Conservation (phyloP, 164 flowering plant genomes). For the Nymphaea colorata region DNA sequence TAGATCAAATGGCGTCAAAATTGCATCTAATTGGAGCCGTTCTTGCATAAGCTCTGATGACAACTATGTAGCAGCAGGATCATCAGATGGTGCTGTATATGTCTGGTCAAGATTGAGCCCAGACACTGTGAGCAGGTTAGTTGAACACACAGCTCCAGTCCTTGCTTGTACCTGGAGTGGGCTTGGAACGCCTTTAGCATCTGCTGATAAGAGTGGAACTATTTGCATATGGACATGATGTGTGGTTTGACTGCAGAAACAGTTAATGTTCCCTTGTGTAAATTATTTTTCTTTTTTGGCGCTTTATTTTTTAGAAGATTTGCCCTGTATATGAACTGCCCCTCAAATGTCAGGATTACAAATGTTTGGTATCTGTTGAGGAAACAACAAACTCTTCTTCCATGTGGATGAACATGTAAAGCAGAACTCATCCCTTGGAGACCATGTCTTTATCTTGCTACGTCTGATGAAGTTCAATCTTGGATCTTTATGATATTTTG, state of each 20-base stretch:
- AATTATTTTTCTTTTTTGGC: neutral
- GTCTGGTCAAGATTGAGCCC: slow-evolving; percentile 67
- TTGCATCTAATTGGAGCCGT: slow-evolving; percentile 91
- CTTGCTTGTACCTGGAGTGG: slow-evolving; percentile 90
- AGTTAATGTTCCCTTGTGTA: neutral
- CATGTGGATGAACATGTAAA: no score
- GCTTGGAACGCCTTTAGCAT: slow-evolving; percentile 73
- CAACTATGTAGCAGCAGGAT: slow-evolving; percentile 78
- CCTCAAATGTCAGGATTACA: neutral
- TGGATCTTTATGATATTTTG: no score
- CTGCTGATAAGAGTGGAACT: slow-evolving; percentile 72
- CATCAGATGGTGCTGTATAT: slow-evolving; percentile 70
- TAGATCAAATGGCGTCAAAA: slow-evolving; percentile 57
- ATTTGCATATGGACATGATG: slow-evolving; percentile 64
- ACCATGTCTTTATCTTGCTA: no score
- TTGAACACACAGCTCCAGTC: slow-evolving; percentile 61
- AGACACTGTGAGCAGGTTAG: slow-evolving; percentile 58
- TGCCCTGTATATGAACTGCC: neutral
- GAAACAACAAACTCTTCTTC: neutral
- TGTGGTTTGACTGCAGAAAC: neutral
- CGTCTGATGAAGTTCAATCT: no score
- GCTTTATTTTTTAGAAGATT: no score
- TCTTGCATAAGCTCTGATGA: slow-evolving; percentile 92
- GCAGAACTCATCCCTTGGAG: no score
- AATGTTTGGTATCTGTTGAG: neutral